A percentile compares a stretch with the other conserved stretches of the same genome.
Conservation (phyloP, 2,329 filamentous ascomycete genomes). For the Xylariomycetidae sp. region DNA sequence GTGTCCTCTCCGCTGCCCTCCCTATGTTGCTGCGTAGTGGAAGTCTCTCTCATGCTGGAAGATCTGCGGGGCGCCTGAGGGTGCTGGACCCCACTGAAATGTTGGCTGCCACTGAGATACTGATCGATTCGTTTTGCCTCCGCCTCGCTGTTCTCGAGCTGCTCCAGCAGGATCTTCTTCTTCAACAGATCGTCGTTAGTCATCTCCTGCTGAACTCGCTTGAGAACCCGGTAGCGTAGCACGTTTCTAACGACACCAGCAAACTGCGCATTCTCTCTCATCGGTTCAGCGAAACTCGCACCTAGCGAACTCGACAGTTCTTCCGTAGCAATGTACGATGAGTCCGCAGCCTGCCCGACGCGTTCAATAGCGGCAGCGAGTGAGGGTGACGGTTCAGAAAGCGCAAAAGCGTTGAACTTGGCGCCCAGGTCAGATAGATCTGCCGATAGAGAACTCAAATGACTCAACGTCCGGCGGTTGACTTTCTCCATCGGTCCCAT, state of each 20-base stretch:
- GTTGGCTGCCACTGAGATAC: constrained; percentile 72
- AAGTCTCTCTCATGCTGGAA: constrained; percentile 47
- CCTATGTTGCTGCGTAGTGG: constrained; percentile 42
- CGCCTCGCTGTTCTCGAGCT: constrained; percentile 86
- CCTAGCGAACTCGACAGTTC: constrained; percentile 84
- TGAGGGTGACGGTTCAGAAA: constrained; percentile 84
- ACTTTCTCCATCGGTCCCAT: constrained; percentile 96
- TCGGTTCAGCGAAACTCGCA: constrained; percentile 91
- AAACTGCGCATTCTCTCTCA: constrained; percentile 96
- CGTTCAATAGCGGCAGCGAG: constrained; percentile 91
- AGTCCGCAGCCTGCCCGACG: constrained; percentile 88
- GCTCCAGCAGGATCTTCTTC: constrained; percentile 75
- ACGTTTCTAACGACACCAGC: constrained; percentile 88
- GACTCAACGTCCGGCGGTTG: constrained; percentile 80
- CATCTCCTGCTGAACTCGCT: constrained; percentile 96
- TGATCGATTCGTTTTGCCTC: constrained; percentile 92
- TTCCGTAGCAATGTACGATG: constrained; percentile 91
- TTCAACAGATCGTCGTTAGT: constrained; percentile 88
- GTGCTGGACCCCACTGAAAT: constrained; percentile 33
- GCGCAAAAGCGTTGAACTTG: constrained; percentile 93
- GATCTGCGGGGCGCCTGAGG: constrained; percentile 61
- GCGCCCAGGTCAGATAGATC: constrained; percentile 91
- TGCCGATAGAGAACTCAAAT: constrained; percentile 74
- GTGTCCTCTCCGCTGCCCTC: constrained; percentile 67
- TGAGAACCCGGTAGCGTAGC: constrained; percentile 81